A percentile compares a stretch with the other conserved stretches of the same genome.
These are phyloP conservation scores for Coemansia asiatica DNA, from an alignment of 192 early-diverging fungal genomes.

Conservation along the genomic window DNA sequence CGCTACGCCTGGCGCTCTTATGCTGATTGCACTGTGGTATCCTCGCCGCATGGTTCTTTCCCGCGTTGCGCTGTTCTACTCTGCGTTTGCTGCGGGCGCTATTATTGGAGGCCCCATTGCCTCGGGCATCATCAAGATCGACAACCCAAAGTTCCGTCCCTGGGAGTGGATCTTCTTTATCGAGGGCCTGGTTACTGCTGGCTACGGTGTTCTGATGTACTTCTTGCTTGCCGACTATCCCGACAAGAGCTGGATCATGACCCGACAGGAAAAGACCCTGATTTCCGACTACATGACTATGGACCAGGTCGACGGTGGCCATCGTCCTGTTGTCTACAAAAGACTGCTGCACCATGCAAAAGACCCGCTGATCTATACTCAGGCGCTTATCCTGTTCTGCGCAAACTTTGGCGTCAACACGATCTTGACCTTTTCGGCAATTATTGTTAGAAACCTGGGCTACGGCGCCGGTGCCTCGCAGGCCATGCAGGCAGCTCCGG, in stretches of 20 bases:
- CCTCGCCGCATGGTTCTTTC: slow-evolving; percentile 48
- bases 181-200: slow-evolving; percentile 40
- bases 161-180: slow-evolving; percentile 56
- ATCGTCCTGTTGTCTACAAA: slow-evolving; percentile 27
- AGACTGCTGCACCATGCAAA: slow-evolving; percentile 14
- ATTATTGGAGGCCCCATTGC: slow-evolving; percentile 47
- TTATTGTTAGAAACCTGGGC: slow-evolving; percentile 46
- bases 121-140: slow-evolving; percentile 40
- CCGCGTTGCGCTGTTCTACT: slow-evolving; percentile 43
- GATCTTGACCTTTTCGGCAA: slow-evolving; percentile 43
- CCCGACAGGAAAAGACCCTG: slow-evolving; percentile 25
- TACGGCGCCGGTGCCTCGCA: slow-evolving; percentile 32
- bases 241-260: slow-evolving; percentile 42
- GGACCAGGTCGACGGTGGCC: slow-evolving; percentile 40
- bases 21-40: slow-evolving; percentile 51
- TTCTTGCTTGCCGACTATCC: slow-evolving; percentile 44
- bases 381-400: slow-evolving; percentile 40
- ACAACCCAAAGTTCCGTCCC: slow-evolving; percentile 24
- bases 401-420: slow-evolving; percentile 52
- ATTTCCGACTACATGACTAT: slow-evolving; percentile 26
- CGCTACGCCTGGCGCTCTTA: slow-evolving; percentile 42
- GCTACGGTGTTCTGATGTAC: slow-evolving; percentile 35
- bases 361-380: slow-evolving; percentile 39
- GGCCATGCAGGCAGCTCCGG: slow-evolving; percentile 46
- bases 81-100: slow-evolving; percentile 41